These are phyloP conservation scores for Coniferiporia weirii DNA, from an alignment of 1,284 basidiomycete species.

Conservation along the genomic window DNA sequence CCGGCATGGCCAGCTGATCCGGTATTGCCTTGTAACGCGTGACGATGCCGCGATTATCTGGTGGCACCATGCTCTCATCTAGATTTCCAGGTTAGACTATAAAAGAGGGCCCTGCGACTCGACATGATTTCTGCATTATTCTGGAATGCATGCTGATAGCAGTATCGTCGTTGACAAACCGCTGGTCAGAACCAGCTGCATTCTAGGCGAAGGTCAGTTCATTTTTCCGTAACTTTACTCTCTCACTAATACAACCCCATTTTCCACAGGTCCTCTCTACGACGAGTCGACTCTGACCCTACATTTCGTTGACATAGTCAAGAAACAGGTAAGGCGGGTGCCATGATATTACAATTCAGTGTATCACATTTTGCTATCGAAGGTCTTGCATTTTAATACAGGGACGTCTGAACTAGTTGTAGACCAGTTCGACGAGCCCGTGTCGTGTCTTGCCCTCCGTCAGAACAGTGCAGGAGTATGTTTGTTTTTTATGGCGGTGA, in stretches of 20 bases:
- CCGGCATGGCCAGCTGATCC: not conserved
- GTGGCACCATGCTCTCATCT: not conserved
- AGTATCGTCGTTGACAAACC: conserved; percentile 35
- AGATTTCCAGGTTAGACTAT: not conserved
- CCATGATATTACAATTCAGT: not conserved
- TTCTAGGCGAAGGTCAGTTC: conserved; percentile 55
- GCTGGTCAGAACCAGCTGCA: conserved; percentile 51
- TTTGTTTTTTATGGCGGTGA: not conserved
- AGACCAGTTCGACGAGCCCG: conserved; percentile 45
- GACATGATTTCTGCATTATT: not conserved
- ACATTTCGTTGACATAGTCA: conserved; percentile 64
- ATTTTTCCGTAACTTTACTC: conserved; percentile 3
- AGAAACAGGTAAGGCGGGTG: conserved; percentile 40
- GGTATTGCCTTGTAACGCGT: not conserved
- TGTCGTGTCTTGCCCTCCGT: conserved; percentile 52
- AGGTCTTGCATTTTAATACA: conserved; percentile 54
- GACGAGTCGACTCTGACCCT: conserved; percentile 46
- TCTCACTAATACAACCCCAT: conserved; percentile 11
- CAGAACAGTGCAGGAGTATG: conserved; percentile 41
- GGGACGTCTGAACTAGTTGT: conserved; percentile 33
- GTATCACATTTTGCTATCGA: not conserved
- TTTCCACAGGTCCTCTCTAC: conserved; percentile 50
- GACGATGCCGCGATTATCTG: not conserved
- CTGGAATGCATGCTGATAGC: conserved; percentile 4
- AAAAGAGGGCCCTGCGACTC: conserved; percentile 1